A percentile compares a stretch with the other conserved stretches of the same genome.
Conservation (phyloP, 345 rosid genomes). For the Brassica cretica region DNA sequence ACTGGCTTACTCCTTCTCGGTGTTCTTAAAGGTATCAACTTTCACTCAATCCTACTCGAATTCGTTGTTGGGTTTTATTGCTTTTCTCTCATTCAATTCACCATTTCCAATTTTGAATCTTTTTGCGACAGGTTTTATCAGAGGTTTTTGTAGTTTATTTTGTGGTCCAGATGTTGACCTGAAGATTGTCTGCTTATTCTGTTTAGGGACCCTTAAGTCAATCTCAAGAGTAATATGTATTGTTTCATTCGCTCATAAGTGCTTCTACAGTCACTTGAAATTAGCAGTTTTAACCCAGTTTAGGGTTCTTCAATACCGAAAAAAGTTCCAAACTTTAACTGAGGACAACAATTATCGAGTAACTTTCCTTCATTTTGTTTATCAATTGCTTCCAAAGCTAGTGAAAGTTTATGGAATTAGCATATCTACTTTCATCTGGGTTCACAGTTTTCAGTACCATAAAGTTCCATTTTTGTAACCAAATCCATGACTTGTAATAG, state of each 20-base stretch:
- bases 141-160: background rate
- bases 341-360: background rate
- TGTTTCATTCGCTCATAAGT: background rate
- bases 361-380: background rate
- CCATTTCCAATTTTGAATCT: background rate
- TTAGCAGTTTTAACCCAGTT: background rate
- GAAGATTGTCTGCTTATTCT: background rate
- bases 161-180: constrained; percentile 12
- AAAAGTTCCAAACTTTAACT: background rate
- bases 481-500: background rate
- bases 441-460: background rate
- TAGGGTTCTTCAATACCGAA: background rate
- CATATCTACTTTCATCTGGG: constrained; percentile 5
- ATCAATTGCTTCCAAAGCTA: background rate
- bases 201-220: background rate
- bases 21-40: constrained; percentile 57
- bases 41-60: background rate
- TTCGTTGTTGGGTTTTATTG: constrained; percentile 2
- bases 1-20: constrained; percentile 76
- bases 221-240: background rate
- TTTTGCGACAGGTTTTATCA: background rate
- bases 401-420: background rate
- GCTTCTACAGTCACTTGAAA: background rate
- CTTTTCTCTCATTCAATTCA: background rate
- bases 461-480: background rate